Base-by-base conservation (phyloP, 2,329 filamentous ascomycete genomes). In the Aspergillus sp. region DNA sequence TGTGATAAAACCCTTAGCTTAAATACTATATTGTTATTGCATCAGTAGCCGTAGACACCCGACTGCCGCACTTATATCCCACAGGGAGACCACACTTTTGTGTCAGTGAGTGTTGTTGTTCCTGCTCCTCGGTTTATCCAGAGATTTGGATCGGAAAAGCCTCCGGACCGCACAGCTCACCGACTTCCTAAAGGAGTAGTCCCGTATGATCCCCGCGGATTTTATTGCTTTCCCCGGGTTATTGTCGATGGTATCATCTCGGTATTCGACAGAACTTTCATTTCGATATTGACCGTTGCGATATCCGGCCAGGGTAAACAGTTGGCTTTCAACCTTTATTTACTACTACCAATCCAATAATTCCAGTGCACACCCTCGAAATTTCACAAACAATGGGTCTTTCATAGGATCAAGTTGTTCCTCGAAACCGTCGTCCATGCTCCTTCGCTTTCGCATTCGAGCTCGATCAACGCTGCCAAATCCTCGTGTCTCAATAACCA, bases 161-260 rank as follows among this genome's bases (percentile, higher is more conserved):
- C 59, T 60, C 57, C 62, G 63, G 59, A 51, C 59, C 64, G 14
- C 3, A 25, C 44, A 21, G 56, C 66, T 73, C 71, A 73, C 71
- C 71, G 71, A 67, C 61, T 62, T 49, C 71, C 71, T 64, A 70
- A 71, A 63, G 52, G 52, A 69, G 70, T 40, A 57, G 58, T 58
- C 61, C 64, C 58, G 56, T 58, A 47, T 56, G 63, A 68, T 68
- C 69, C 68, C 65, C 69, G 63, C 56, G 65, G 62, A 65, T 57
- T 54, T 64, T 31, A 15, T 60, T 61, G 55, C 55, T 62, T 64
- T 63, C 62, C 64, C 65, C 65, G 58, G 58, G 50, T 58, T 60
- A 46, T 54, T 56, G 50, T 45, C 31, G 49, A 27, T 58, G 39
- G 39, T 41, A 59, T 56, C 58, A 56, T 31, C 44, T 57, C 58